Evolutionary conservation across 129 eudicot species (phyloP).

Genomic region (Saussurea involucrata): DNA sequence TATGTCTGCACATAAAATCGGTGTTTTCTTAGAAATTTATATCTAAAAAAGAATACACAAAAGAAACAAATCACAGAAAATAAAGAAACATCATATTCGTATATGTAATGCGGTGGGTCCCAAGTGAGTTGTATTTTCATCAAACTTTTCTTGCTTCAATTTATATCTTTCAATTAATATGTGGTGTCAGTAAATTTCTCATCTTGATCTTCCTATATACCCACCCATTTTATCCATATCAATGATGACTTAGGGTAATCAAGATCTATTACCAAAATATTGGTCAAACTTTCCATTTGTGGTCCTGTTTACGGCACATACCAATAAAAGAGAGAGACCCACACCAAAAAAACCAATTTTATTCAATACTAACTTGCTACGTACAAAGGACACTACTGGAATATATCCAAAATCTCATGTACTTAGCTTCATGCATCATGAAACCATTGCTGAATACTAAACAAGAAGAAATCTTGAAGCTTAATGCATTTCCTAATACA

Average conservation of each 20-base stretch:
- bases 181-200: background rate
- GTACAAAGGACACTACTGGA: background rate
- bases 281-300: conserved; percentile 1
- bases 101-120: background rate
- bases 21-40: background rate
- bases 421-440: background rate
- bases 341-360: background rate
- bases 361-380: background rate
- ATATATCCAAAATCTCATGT: background rate
- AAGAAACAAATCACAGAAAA: background rate
- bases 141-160: background rate
- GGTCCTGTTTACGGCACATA: background rate
- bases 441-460: background rate
- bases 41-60: background rate
- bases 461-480: background rate
- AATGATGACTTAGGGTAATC: background rate
- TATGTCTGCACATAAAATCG: background rate
- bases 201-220: conserved; percentile 4
- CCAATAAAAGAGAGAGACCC: background rate
- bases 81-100: background rate
- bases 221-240: background rate
- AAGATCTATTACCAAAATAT: background rate
- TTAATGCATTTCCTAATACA: background rate
- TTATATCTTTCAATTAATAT: background rate
- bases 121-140: background rate